phyloP scores from a whole-genome alignment of 805 yeast species.

The Metschnikowia peoriensis region DNA sequence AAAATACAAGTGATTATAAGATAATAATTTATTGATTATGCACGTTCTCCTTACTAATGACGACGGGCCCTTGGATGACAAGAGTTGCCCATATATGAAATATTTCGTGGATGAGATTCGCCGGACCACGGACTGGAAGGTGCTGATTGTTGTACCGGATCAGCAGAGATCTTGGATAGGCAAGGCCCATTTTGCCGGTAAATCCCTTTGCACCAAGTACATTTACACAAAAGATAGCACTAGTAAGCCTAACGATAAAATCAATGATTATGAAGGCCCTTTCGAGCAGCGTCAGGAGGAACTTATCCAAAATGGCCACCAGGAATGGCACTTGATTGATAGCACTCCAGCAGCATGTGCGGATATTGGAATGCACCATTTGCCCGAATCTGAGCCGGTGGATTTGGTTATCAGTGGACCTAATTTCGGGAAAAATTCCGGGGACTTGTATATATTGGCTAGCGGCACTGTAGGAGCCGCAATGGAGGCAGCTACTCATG shows the following conservation, averaged over 20 bases:
- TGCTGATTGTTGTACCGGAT: conserved; percentile 80
- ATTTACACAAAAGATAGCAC: conserved; percentile 53
- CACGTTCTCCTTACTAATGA: conserved; percentile 76
- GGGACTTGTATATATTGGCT: conserved; percentile 82
- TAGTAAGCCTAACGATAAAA: conserved; percentile 38
- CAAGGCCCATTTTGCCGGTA: conserved; percentile 91
- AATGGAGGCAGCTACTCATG: conserved; percentile 82
- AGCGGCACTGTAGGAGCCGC: conserved; percentile 98
- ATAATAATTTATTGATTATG: conserved; percentile 26
- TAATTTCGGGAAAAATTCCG: conserved; percentile 89
- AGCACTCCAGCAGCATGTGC: conserved; percentile 97
- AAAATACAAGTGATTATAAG: no score
- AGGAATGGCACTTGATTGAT: conserved; percentile 84
- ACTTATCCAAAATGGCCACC: conserved; percentile 37
- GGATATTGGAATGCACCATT: conserved; percentile 81
- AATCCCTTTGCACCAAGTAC: conserved; percentile 56
- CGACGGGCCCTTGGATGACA: conserved; percentile 88
- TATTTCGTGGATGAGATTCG: conserved; percentile 70
- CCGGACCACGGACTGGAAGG: conserved; percentile 73
- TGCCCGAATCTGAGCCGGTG: conserved; percentile 50
- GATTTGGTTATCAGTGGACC: conserved; percentile 95
- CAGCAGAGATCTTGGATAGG: conserved; percentile 95
- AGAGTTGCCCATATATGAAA: conserved; percentile 80
- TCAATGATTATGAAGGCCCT: conserved; percentile 64
- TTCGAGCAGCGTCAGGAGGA: conserved; percentile 50